A percentile compares a stretch with the other conserved stretches of the same genome.
Conservation (phyloP, 768 basidiomycete species). For the Floccularia luteovirens region DNA sequence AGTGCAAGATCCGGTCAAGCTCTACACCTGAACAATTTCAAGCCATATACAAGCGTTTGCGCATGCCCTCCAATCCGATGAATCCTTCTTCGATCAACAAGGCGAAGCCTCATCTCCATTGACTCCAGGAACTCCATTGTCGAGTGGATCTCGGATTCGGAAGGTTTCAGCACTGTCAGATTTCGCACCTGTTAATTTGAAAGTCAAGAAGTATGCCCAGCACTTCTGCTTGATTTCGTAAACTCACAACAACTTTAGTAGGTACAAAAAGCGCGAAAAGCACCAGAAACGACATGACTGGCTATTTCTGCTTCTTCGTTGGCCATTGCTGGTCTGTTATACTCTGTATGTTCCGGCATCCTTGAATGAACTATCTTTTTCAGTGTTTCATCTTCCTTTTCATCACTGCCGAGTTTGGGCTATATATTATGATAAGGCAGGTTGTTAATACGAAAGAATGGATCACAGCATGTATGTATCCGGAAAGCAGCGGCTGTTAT, state of each 20-base stretch:
- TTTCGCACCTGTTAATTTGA: conserved; percentile 86
- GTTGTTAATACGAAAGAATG: conserved; percentile 94
- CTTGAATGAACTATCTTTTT: conserved; percentile 1
- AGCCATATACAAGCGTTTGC: conserved; percentile 69
- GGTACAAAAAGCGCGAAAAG: conserved; percentile 26
- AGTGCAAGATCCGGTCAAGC: not conserved
- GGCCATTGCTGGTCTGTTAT: conserved; percentile 72
- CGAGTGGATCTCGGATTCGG: conserved; percentile 41
- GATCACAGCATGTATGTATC: conserved; percentile 72
- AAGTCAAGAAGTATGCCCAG: conserved; percentile 57
- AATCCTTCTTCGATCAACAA: conserved; percentile 30
- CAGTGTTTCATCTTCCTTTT: conserved; percentile 79
- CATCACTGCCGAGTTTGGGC: conserved; percentile 77
- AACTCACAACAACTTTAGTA: conserved; percentile 3
- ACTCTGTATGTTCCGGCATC: not conserved
- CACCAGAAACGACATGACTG: conserved; percentile 55
- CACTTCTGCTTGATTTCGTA: not conserved
- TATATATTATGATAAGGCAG: conserved; percentile 86
- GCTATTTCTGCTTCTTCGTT: conserved; percentile 71
- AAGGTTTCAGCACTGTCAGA: conserved; percentile 83
- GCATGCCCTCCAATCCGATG: conserved; percentile 62
- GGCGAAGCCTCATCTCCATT: conserved; percentile 26
- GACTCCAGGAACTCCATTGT: conserved; percentile 29
- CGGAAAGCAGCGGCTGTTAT: conserved; percentile 10
- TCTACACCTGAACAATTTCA: not conserved